Evolutionary conservation across 2,329 filamentous ascomycete genomes (phyloP).

Genomic region (Elsinoe necatrix): DNA sequence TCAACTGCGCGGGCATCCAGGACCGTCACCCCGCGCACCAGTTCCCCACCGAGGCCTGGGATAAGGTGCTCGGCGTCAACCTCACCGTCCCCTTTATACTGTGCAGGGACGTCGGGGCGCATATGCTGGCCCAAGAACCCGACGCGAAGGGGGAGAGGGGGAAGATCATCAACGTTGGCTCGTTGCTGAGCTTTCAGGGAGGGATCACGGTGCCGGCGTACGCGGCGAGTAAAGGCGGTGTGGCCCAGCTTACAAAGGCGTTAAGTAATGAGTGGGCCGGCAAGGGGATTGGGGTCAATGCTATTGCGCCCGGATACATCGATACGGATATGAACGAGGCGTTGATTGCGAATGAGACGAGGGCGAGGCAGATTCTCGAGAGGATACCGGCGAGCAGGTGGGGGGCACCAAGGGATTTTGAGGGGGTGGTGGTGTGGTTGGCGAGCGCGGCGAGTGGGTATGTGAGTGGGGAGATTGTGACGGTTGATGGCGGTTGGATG

Average conservation of each 20-base stretch:
- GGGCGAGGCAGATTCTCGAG: slow-evolving; percentile 64
- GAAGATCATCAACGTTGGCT: slow-evolving; percentile 76
- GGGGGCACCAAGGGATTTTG: slow-evolving; percentile 80
- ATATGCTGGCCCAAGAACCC: slow-evolving; percentile 57
- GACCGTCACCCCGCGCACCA: slow-evolving; percentile 63
- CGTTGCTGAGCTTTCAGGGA: slow-evolving; percentile 74
- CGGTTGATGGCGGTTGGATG: slow-evolving; percentile 74
- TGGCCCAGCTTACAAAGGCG: slow-evolving; percentile 76
- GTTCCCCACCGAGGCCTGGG: slow-evolving; percentile 71
- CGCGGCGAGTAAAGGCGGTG: slow-evolving; percentile 74
- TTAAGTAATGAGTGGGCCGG: slow-evolving; percentile 78
- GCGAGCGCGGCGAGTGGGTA: slow-evolving; percentile 69
- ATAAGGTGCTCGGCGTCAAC: slow-evolving; percentile 79
- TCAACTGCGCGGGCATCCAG: slow-evolving; percentile 86
- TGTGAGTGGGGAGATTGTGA: slow-evolving; percentile 71
- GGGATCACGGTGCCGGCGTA: slow-evolving; percentile 85
- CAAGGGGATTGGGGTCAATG: slow-evolving; percentile 77
- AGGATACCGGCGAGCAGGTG: slow-evolving; percentile 78
- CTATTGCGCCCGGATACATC: slow-evolving; percentile 83
- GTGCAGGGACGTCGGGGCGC: slow-evolving; percentile 65
- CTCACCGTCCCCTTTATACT: slow-evolving; percentile 72
- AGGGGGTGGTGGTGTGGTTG: slow-evolving; percentile 65
- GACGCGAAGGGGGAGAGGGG: slow-evolving; percentile 50
- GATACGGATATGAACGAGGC: slow-evolving; percentile 92
- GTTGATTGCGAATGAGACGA: slow-evolving; percentile 60